Percentiles rank a stretch among this genome's conserved stretches.
phyloP scores from a whole-genome alignment of 192 early-diverging fungal species.

The Coemansia sp. region DNA sequence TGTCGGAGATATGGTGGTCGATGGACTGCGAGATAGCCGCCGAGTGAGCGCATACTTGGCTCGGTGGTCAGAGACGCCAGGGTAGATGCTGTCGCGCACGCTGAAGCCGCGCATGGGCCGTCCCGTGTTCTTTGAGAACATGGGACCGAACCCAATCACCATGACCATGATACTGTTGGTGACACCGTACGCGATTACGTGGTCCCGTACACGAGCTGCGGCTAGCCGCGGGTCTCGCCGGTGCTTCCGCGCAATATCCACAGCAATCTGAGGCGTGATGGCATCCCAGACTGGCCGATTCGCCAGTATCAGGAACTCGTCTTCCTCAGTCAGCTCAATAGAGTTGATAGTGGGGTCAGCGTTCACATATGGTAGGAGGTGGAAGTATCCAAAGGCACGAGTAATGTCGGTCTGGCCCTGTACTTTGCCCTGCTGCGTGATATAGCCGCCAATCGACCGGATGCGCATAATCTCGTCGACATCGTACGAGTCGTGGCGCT shows the following conservation, averaged over 20 bases:
- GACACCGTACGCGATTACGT: slow-evolving; percentile 81
- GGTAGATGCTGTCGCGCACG: slow-evolving; percentile 57
- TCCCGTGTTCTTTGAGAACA: slow-evolving; percentile 64
- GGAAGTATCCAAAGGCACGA: slow-evolving; percentile 85
- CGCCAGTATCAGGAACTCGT: slow-evolving; percentile 80
- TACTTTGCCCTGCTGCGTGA: slow-evolving; percentile 72
- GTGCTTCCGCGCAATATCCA: slow-evolving; percentile 82
- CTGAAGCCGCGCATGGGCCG: slow-evolving; percentile 57
- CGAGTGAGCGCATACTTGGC: slow-evolving; percentile 50
- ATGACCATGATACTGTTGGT: slow-evolving; percentile 83
- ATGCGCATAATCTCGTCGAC: slow-evolving; percentile 74
- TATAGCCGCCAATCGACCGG: slow-evolving; percentile 77
- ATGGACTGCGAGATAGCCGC: slow-evolving; percentile 51
- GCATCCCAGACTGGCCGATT: slow-evolving; percentile 76
- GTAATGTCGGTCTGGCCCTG: slow-evolving; percentile 78
- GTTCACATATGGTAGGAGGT: slow-evolving; percentile 79
- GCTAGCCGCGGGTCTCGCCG: slow-evolving; percentile 76
- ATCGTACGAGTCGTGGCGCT: slow-evolving; percentile 73
- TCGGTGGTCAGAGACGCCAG: slow-evolving; percentile 50
- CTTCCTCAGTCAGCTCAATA: slow-evolving; percentile 74
- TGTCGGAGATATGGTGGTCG: slow-evolving; percentile 37
- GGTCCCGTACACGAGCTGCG: slow-evolving; percentile 82
- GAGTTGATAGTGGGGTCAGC: slow-evolving; percentile 78
- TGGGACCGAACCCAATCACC: slow-evolving; percentile 82
- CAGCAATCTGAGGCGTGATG: slow-evolving; percentile 78